Evolutionary conservation across 495 filamentous ascomycete genomes (phyloP), one percentile per base, ranked within the genome.

Genomic region (Chaetomium fimeti): DNA sequence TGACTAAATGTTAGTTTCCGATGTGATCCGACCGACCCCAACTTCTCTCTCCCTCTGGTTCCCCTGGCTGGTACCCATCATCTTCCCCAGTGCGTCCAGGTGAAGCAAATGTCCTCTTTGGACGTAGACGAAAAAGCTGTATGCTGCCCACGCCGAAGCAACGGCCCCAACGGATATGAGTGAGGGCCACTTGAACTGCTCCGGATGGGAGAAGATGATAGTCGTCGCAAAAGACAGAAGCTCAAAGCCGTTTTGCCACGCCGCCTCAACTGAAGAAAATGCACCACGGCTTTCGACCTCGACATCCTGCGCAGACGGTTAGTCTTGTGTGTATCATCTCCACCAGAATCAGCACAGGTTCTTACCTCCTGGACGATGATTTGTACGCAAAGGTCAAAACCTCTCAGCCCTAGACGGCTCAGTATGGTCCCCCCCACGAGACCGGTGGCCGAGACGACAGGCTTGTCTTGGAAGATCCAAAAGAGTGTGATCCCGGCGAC

Each of bases 241-340:
- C 69, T 91, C 88, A 64, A 89, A 90, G 6, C 82, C 52, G 65
- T 86, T 91, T 72, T 91, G 88, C 11, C 83, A 76, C 0, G 86
- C 77, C 29, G 81, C 75, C 69, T 91, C 88, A 8, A 82, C 78
- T 0, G 85, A 68, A 0, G 88, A 90, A 68, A 91, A 90, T 0
- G 77, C 65, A 5, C 84, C 87, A 24, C 88, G 79, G 3, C 71
- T 61, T 11, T 74, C 73, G 8, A 74, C 65, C 28, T 84, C 72
- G 13, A 87, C 78, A 60, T 82, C 80, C 83, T 83, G 22, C 16
- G 20, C 56, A 15, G 13, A 8, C 11, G 2, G 40, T 59, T 47
- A 59, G 57, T 13, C 3, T 16, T 24, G 16, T 12, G 16, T 12
- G 16, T 15, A 25, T 56, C 15, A 40, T 11, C 3, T 20, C 25